Base-by-base conservation (phyloP, 2,329 filamentous ascomycete genomes). In the Aaosphaeria pasadenensis region DNA sequence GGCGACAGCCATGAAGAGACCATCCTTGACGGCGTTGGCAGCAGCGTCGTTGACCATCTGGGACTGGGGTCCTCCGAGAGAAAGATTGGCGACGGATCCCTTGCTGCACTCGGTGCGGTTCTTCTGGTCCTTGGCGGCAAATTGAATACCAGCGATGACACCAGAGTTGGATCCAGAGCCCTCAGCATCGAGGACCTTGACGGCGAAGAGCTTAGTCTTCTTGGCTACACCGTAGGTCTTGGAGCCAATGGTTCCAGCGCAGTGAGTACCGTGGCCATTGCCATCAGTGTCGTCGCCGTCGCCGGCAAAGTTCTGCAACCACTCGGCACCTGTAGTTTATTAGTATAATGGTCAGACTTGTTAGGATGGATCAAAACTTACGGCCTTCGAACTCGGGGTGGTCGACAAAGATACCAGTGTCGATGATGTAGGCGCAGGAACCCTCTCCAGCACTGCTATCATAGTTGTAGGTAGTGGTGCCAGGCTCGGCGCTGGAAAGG, bases 1-100 rank as follows among this genome's bases (percentile, higher is more conserved):
- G 68, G 91, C 91, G 59, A 96, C 91, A 60, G 92, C 90, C 67
- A 96, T 96, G 82, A 96, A 90, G 52, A 96, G 80, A 68, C 91
- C 91, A 63, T 85, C 87, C 48, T 85, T 80, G 60, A 96, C 91
- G 54, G 91, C 91, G 55, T 36, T 13, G n/a, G 33, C 33, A 36
- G 33, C 61, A 32, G 62, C 62, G 31, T 56, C 50, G 49, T 65
- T 65, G 35, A 60, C 53, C 30, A 55, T 55, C 13, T 51, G 51
- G 32, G 52, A 58, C 35, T 58, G 51, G 31, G 35, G 36, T 6
- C 62, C 63, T 13, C 65, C 65, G 30, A 71, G 57, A 7, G 59
- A 65, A 59, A 60, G 47, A 45, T 53, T 55, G 40, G 60, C 57
- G 17, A 66, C 57, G 9, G 64, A 49, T 11, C 54, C 53, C 46